Percentiles rank a stretch among this genome's conserved stretches.
Evolutionary conservation across 176 grass and related monocot genomes (phyloP).

Genomic region (Paspalum notatum): DNA sequence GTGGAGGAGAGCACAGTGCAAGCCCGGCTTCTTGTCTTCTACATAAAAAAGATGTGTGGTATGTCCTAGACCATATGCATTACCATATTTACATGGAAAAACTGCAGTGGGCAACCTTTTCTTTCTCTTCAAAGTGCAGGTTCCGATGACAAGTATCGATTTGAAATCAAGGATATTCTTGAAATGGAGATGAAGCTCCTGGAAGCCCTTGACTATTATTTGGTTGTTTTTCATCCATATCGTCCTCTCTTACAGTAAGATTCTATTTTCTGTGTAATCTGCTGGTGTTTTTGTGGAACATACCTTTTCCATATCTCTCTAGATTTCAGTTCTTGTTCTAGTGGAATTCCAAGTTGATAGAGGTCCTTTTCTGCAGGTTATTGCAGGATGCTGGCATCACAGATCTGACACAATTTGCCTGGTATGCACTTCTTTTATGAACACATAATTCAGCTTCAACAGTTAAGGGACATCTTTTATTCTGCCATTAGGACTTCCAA

Average conservation of each 20-base stretch:
- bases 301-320: background rate
- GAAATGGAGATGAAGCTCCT: conserved; percentile 99
- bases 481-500: background rate
- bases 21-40: conserved; percentile 97
- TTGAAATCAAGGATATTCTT: conserved; percentile 99
- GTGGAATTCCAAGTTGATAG: conserved; percentile 18
- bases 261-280: conserved; percentile 26
- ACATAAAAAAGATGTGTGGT: conserved; percentile 98
- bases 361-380: conserved; percentile 57
- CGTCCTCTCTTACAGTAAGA: conserved; percentile 90
- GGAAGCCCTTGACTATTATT: conserved; percentile 96
- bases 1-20: conserved; percentile 97
- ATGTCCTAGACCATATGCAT: conserved; percentile 14
- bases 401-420: conserved; percentile 84
- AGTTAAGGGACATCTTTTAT: background rate
- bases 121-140: conserved; percentile 24
- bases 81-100: conserved; percentile 23
- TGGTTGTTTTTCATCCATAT: conserved; percentile 97
- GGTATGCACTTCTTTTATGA: conserved; percentile 51
- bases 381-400: conserved; percentile 93
- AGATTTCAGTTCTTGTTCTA: background rate
- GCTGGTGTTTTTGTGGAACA: background rate
- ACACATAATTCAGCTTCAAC: conserved; percentile 4
- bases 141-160: conserved; percentile 86
- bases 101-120: background rate